phyloP scores from a whole-genome alignment of 768 basidiomycete genomes.

The Cytidiella melzeri region DNA sequence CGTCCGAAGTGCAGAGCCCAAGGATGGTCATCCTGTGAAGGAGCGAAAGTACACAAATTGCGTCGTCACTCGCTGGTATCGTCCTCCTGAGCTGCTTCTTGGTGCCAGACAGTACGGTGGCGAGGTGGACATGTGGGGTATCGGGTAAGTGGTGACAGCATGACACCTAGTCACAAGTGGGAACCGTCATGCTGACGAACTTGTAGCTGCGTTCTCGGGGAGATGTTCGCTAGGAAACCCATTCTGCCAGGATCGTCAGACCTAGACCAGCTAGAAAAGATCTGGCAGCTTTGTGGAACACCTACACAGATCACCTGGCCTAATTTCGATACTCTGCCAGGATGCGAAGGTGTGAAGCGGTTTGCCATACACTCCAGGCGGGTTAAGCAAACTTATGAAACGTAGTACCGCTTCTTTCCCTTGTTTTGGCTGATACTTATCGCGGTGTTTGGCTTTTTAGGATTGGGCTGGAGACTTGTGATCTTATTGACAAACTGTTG shows the following conservation, averaged over 20 bases:
- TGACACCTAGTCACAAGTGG: not conserved
- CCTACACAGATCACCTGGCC: conserved; percentile 83
- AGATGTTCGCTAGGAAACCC: conserved; percentile 87
- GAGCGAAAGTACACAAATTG: conserved; percentile 89
- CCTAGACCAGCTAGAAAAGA: conserved; percentile 86
- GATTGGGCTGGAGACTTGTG: conserved; percentile 66
- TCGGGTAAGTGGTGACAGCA: conserved; percentile 57
- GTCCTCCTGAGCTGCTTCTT: conserved; percentile 87
- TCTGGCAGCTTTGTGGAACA: conserved; percentile 85
- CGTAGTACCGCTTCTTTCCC: too few relatives aligned
- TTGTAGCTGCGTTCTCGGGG: conserved; percentile 85
- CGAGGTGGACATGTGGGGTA: conserved; percentile 96
- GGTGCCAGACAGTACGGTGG: conserved; percentile 88
- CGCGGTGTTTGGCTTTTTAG: too few relatives aligned
- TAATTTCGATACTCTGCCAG: conserved; percentile 66
- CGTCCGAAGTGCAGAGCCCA: conserved; percentile 28
- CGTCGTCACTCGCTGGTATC: conserved; percentile 93
- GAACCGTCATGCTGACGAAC: not conserved
- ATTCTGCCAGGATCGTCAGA: conserved; percentile 87
- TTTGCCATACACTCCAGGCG: conserved; percentile 50
- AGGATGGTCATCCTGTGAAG: conserved; percentile 36
- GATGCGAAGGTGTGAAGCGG: conserved; percentile 72
- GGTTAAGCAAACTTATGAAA: conserved; percentile 51
- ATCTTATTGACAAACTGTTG: conserved; percentile 78
- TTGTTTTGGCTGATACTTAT: too few relatives aligned